Percentiles rank a stretch among this genome's conserved stretches.
Conservation (phyloP, 2,329 filamentous ascomycete species). For the Plenodomus lindquistii region DNA sequence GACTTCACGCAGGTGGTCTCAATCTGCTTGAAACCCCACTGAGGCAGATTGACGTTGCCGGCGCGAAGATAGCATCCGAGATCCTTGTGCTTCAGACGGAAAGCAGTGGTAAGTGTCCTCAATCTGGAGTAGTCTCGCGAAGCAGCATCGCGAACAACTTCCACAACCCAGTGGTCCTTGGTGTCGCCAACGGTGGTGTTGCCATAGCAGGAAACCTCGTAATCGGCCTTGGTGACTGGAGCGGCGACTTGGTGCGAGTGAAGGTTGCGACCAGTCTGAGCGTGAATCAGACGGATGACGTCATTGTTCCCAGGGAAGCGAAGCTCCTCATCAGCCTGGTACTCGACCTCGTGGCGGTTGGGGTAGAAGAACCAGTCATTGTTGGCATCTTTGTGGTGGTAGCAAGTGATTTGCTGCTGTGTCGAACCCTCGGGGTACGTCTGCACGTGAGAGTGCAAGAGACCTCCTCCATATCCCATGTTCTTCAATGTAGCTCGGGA, state of each 20-base stretch:
- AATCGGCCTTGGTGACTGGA: slow-evolving; percentile 84
- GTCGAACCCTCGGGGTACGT: slow-evolving; percentile 91
- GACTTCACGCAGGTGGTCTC: slow-evolving; percentile 93
- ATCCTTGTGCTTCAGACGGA: slow-evolving; percentile 80
- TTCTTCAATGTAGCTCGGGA: slow-evolving; percentile 95
- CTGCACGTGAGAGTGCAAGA: slow-evolving; percentile 95
- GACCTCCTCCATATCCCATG: slow-evolving; percentile 97
- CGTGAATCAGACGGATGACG: slow-evolving; percentile 84
- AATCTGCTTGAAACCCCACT: slow-evolving; percentile 99
- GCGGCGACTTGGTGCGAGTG: slow-evolving; percentile 92
- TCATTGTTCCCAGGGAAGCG: slow-evolving; percentile 77
- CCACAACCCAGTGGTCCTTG: slow-evolving; percentile 96
- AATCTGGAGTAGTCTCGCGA: slow-evolving; percentile 83
- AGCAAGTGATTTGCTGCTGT: slow-evolving; percentile 98
- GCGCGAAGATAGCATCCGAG: slow-evolving; percentile 93
- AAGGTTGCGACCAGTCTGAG: slow-evolving; percentile 93
- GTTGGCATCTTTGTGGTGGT: slow-evolving; percentile 99
- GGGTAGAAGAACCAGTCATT: slow-evolving; percentile 99
- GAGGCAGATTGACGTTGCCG: slow-evolving; percentile 92
- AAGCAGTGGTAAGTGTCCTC: slow-evolving; percentile 89
- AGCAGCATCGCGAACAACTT: slow-evolving; percentile 87
- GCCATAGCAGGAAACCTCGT: slow-evolving; percentile 94
- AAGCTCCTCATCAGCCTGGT: slow-evolving; percentile 69
- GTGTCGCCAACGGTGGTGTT: slow-evolving; percentile 94
- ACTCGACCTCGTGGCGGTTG: slow-evolving; percentile 76